These are phyloP conservation scores for Dittrichia graveolens DNA, from an alignment of 129 eudicot genomes.

Conservation along the genomic window DNA sequence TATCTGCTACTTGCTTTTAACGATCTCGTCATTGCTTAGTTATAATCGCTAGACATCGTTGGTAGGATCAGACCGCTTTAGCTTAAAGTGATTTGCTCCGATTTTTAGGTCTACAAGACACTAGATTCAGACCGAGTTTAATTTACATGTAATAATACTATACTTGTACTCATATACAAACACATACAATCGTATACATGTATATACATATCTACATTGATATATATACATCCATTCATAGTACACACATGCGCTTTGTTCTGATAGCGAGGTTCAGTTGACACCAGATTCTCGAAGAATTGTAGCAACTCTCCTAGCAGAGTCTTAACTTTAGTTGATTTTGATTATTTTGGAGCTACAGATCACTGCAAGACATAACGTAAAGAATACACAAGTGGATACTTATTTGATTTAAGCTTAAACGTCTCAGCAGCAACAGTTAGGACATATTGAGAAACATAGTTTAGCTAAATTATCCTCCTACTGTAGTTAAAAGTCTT, in stretches of 20 bases:
- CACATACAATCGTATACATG: not conserved
- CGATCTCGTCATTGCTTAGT: not conserved
- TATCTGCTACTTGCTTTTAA: not conserved
- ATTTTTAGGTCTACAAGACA: slow-evolving; percentile 15
- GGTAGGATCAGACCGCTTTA: not conserved
- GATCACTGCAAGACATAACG: not conserved
- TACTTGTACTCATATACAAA: not conserved
- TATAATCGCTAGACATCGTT: not conserved
- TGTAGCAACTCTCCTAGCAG: not conserved
- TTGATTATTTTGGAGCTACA: not conserved
- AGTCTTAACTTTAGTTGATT: not conserved
- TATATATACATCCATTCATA: no score
- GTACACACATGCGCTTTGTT: slow-evolving; percentile 5
- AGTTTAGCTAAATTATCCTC: slow-evolving; percentile 1
- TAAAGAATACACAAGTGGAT: not conserved
- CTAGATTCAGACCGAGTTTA: slow-evolving; percentile 6
- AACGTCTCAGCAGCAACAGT: slow-evolving; percentile 15
- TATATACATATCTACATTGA: no score
- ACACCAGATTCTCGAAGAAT: not conserved
- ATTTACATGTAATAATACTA: not conserved
- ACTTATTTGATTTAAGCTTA: slow-evolving; percentile 1
- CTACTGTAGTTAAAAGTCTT: slow-evolving; percentile 10
- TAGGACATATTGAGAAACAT: not conserved
- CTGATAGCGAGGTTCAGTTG: not conserved
- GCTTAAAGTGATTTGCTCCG: not conserved